Percentiles rank a stretch among this genome's conserved stretches.
Conservation (phyloP, 345 rosid genomes). For the Ceriops zippeliana region DNA sequence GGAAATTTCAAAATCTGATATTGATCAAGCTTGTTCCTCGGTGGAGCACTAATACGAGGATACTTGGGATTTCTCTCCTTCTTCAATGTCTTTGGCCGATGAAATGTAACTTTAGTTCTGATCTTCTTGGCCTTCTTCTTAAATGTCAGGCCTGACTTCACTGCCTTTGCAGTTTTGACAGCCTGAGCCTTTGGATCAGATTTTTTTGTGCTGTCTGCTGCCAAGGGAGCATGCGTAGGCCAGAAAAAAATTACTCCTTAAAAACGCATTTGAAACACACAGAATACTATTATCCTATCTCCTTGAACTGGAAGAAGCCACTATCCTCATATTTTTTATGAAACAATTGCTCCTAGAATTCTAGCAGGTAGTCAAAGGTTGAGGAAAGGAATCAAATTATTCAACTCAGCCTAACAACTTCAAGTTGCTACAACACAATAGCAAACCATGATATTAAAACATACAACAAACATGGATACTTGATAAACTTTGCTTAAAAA, state of each 20-base stretch:
- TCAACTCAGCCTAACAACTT: not conserved
- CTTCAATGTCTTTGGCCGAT: constrained; percentile 85
- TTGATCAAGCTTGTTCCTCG: constrained; percentile 90
- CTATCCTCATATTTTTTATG: too few species aligned
- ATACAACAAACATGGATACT: not conserved
- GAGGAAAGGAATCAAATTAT: not conserved
- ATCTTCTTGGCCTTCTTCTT: constrained; percentile 82
- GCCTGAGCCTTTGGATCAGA: constrained; percentile 86
- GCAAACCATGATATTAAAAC: not conserved
- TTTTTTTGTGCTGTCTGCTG: constrained; percentile 53
- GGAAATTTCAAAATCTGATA: constrained; percentile 89
- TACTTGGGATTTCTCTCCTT: constrained; percentile 76
- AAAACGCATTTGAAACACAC: too few species aligned
- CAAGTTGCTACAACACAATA: not conserved
- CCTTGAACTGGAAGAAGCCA: too few species aligned
- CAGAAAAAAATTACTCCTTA: too few species aligned
- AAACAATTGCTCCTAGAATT: too few species aligned
- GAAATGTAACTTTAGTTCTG: constrained; percentile 83
- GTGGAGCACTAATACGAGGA: constrained; percentile 71
- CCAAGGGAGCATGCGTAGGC: constrained; percentile 1
- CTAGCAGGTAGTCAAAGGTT: too few species aligned
- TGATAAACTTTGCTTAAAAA: not conserved
- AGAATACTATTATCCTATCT: too few species aligned
- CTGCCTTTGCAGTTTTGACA: constrained; percentile 79
- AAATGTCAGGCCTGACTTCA: constrained; percentile 69